phyloP scores from a whole-genome alignment of 495 filamentous ascomycete genomes.

The Lasiosphaeria ovina region DNA sequence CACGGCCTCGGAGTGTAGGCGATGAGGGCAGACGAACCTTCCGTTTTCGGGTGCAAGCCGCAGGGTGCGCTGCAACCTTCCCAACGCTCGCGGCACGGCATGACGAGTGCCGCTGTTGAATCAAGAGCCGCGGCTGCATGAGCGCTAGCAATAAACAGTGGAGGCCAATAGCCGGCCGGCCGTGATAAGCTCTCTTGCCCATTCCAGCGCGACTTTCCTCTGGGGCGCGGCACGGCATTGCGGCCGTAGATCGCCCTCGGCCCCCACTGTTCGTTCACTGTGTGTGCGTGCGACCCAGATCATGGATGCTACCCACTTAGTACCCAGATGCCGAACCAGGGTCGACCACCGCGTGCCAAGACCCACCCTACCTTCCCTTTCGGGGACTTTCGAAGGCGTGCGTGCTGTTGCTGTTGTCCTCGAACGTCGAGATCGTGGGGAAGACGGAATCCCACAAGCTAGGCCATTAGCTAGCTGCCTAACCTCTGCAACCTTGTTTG shows the following conservation, averaged over 20 bases:
- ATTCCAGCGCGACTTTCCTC: not conserved
- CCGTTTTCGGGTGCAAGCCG: not conserved
- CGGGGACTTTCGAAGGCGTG: not conserved
- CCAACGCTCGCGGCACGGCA: not conserved
- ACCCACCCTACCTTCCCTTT: not conserved
- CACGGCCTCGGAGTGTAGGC: not conserved
- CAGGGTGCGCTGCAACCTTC: constrained; percentile 1
- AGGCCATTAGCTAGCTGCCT: too few relatives aligned
- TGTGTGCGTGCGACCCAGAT: not conserved
- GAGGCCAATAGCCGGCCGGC: constrained; percentile 1
- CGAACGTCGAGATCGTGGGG: not conserved
- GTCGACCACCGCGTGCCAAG: constrained; percentile 5
- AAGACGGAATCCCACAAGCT: not conserved
- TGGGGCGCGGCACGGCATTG: constrained; percentile 7
- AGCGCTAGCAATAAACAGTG: not conserved
- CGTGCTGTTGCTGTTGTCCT: not conserved
- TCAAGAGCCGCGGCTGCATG: not conserved
- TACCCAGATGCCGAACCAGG: constrained; percentile 7
- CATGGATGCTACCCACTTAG: too few relatives aligned
- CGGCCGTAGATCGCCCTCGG: not conserved
- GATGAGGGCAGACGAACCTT: not conserved
- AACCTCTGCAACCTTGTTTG: too few relatives aligned
- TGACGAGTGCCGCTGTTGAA: not conserved
- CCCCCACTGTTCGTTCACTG: not conserved
- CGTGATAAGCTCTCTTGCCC: not conserved